These are phyloP conservation scores for Larix kaempferi DNA, from an alignment of 75 land plant genomes.

Conservation along the genomic window DNA sequence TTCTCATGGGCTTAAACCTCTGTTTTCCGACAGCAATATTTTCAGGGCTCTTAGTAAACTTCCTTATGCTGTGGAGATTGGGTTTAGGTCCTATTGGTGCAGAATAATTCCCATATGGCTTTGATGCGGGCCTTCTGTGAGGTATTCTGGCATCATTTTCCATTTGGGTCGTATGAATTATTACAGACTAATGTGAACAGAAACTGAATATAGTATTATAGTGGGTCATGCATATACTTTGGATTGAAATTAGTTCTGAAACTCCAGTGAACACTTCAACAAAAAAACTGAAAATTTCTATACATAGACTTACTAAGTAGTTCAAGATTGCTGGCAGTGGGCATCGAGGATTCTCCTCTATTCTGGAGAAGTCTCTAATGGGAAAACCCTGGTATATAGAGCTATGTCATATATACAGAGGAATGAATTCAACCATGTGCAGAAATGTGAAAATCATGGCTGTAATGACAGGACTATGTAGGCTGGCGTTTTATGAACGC, in stretches of 20 bases:
- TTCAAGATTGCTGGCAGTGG: background rate
- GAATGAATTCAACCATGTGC: background rate
- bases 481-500: background rate
- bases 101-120: background rate
- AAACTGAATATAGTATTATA: too few relatives aligned
- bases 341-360: background rate
- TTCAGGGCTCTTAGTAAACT: background rate
- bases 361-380: background rate
- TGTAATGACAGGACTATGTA: background rate
- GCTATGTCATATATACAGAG: background rate
- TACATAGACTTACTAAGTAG: background rate
- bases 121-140: background rate
- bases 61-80: background rate
- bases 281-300: background rate
- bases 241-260: background rate
- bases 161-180: conserved; percentile 2
- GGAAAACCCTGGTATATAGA: background rate
- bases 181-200: background rate
- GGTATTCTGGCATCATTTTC: background rate
- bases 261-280: background rate
- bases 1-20: background rate
- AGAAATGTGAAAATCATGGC: background rate
- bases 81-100: background rate
- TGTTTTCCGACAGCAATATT: background rate
- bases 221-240: background rate